Base-by-base conservation (phyloP, 805 yeast genomes). In the Saturnispora besseyi region DNA sequence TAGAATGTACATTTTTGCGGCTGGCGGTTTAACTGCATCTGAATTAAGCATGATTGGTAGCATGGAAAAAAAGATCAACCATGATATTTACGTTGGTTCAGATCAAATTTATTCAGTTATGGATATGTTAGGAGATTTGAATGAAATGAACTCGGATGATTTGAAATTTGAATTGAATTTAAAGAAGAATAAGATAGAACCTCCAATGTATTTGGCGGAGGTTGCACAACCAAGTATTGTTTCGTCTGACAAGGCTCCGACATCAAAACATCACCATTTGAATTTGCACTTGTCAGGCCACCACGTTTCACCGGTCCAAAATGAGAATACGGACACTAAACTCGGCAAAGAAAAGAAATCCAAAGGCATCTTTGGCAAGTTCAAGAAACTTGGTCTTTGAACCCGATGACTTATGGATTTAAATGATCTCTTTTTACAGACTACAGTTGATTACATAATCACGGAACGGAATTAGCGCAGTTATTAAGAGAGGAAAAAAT, bases 11-110 rank as follows among this genome's bases (percentile, higher is more conserved):
- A 78, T 89, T 50, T 93, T 81, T 60, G 76, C 88, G 28, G 84
- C 95, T 2, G 99, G 99, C 22, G 99, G 98, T 8, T 66, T 86
- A 21, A 87, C 98, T 0, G 78, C 83, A 56, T 77, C 90, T 2
- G 99, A 93, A 64, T 69, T 84, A 29, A 76, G 91, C 54, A 75
- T 87, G 11, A 81, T 82, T 4, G 82, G 86, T 57, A 91, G 87
- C 54, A 72, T 88, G 44, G 76, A 87, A 8, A 65, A 69, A 15
- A 64, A 74, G 42, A 72, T 78, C 51, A 78, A 84, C 59, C 82
- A 79, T 61, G 96, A 88, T 53, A 76, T 93, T 15, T 78, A 83
- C 53, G 68, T 91, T 51, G 98, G 98, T 0, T 80, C 90, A 12
- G 95, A 86, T 62, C 80, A 83, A 48, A 65, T 87, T 2, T 67